A percentile compares a stretch with the other conserved stretches of the same genome.
phyloP scores from a whole-genome alignment of 352 stramenopile species.

The Globisporangium solare region DNA sequence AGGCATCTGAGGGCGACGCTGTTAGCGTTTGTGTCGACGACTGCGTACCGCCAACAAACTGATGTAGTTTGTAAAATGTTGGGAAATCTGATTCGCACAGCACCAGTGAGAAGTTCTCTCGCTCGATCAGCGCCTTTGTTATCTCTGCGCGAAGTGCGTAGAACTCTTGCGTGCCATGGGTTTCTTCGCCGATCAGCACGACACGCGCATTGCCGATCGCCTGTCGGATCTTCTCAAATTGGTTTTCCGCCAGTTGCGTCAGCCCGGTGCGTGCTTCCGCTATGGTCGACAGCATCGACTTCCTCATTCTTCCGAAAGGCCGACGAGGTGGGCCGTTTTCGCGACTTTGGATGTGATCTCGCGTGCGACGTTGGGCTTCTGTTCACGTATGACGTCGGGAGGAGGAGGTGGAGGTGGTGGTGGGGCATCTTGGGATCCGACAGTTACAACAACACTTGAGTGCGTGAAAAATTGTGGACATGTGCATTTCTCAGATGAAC shows the following conservation, averaged over 20 bases:
- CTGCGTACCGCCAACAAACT: constrained; percentile 19
- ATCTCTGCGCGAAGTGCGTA: constrained; percentile 27
- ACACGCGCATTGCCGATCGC: constrained; percentile 27
- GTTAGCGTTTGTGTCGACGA: constrained; percentile 13
- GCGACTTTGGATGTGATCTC: no score
- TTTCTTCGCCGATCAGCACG: constrained; percentile 33
- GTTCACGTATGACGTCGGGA: no score
- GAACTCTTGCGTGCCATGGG: constrained; percentile 32
- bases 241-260: constrained; percentile 13
- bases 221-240: constrained; percentile 21
- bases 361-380: no score
- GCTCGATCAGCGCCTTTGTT: constrained; percentile 26
- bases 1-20: constrained; percentile 8
- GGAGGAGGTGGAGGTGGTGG: no score
- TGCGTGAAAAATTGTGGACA: no score
- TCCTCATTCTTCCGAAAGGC: not conserved
- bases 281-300: constrained; percentile 4
- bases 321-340: no score
- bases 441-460: no score
- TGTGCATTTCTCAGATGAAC: no score
- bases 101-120: constrained; percentile 28
- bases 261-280: constrained; percentile 15
- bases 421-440: no score
- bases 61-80: constrained; percentile 26
- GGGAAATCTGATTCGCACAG: constrained; percentile 36